phyloP scores from a whole-genome alignment of 768 basidiomycete genomes.

The Hygrophorus russula region DNA sequence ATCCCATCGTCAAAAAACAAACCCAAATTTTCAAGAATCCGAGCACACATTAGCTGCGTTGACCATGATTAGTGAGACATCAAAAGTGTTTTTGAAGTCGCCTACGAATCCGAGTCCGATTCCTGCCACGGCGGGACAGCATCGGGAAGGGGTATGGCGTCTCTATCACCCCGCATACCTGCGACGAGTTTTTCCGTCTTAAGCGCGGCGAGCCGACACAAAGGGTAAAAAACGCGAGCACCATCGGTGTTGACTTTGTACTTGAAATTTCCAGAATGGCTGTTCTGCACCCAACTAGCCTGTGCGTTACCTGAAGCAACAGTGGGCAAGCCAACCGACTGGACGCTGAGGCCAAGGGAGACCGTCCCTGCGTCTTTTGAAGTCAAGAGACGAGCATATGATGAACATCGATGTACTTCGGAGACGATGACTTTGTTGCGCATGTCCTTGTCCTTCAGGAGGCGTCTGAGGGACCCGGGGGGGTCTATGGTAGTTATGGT shows the following conservation, averaged over 20 bases:
- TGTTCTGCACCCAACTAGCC: constrained; percentile 15
- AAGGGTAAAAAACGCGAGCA: constrained; percentile 15
- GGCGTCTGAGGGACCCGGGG: constrained; percentile 15
- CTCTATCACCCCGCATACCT: constrained; percentile 13
- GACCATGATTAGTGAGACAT: no score
- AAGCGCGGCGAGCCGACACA: constrained; percentile 20
- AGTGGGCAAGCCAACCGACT: constrained; percentile 6
- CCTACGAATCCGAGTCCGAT: no score
- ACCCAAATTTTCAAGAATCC: no score
- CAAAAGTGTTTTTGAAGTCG: no score
- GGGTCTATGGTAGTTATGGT: constrained; percentile 16
- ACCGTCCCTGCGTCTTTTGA: constrained; percentile 10
- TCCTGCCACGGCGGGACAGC: constrained; percentile 10
- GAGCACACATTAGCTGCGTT: no score
- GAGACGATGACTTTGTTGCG: constrained; percentile 19
- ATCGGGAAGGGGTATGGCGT: constrained; percentile 12
- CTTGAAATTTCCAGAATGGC: constrained; percentile 16
- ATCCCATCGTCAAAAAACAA: no score
- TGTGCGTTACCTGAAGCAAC: constrained; percentile 9
- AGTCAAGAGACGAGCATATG: constrained; percentile 20
- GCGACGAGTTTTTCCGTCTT: constrained; percentile 10
- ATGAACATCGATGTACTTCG: constrained; percentile 20
- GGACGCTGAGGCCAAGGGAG: constrained; percentile 16
- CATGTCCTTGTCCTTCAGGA: constrained; percentile 15
- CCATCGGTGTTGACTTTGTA: constrained; percentile 12